Percentiles rank a stretch among this genome's conserved stretches.
Evolutionary conservation across 2,329 filamentous ascomycete genomes (phyloP).

Genomic region (Aspergillus transmontanensis): DNA sequence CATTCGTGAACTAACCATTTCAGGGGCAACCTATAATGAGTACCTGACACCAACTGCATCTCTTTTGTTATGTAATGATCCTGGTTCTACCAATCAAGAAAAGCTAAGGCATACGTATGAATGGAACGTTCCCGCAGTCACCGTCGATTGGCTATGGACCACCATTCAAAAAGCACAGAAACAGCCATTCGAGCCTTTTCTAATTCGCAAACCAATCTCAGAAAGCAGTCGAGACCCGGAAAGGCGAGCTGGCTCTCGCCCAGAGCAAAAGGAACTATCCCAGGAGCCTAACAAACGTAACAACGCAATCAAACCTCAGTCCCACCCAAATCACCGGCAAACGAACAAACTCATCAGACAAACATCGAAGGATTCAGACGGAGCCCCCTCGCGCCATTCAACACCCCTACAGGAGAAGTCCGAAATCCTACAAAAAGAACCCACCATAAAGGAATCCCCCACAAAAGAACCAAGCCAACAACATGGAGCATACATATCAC

Average conservation of each 20-base stretch:
- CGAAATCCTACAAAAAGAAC: neutral
- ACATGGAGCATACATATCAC: neutral
- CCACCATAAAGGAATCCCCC: neutral
- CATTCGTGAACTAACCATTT: conserved; percentile 22
- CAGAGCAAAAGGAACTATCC: conserved; percentile 14
- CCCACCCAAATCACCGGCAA: neutral
- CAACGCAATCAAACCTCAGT: neutral
- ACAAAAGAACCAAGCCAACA: conserved; percentile 2
- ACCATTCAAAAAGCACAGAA: conserved; percentile 63
- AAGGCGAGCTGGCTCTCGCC: conserved; percentile 21
- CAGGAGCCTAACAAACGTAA: conserved; percentile 12
- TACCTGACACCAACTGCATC: conserved; percentile 71
- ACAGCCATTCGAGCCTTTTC: conserved; percentile 52
- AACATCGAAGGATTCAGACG: neutral
- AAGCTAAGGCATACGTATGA: conserved; percentile 77
- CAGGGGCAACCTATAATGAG: conserved; percentile 77
- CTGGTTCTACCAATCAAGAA: conserved; percentile 59
- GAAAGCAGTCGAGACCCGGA: conserved; percentile 26
- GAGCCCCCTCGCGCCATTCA: neutral
- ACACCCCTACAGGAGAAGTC: neutral
- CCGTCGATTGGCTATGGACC: conserved; percentile 80
- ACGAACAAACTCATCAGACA: neutral
- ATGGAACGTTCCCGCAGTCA: conserved; percentile 79
- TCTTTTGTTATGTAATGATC: conserved; percentile 71
- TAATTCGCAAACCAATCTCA: conserved; percentile 30